phyloP scores from a whole-genome alignment of 2,329 filamentous ascomycete genomes.

The Magnaporthiopsis rhizophila region DNA sequence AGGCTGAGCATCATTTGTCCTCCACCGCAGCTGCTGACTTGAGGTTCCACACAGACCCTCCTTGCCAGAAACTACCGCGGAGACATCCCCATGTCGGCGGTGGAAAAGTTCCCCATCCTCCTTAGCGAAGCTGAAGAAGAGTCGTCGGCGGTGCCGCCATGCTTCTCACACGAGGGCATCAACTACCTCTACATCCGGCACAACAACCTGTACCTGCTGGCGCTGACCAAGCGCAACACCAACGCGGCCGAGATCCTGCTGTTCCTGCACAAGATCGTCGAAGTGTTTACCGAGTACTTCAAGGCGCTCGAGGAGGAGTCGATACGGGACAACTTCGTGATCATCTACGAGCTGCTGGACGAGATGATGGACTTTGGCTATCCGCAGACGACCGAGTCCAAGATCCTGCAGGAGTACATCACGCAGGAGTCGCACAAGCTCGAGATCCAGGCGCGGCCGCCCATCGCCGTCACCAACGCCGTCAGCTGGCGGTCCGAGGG shows the following conservation, averaged over 20 bases:
- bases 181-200: slow-evolving; percentile 99
- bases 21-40: background rate
- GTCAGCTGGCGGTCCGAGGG: slow-evolving; percentile 98
- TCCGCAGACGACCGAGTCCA: slow-evolving; percentile 94
- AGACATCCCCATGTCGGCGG: slow-evolving; percentile 97
- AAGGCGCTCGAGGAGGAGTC: slow-evolving; percentile 98
- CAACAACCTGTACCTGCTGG: slow-evolving; percentile 97
- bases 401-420: slow-evolving; percentile 98
- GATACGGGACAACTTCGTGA: slow-evolving; percentile 97
- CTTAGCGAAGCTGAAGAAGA: slow-evolving; percentile 99
- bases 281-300: slow-evolving; percentile 99
- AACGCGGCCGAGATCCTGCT: slow-evolving; percentile 98
- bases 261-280: slow-evolving; percentile 95
- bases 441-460: slow-evolving; percentile 89
- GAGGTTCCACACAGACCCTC: slow-evolving; percentile 61
- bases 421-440: slow-evolving; percentile 99
- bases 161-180: slow-evolving; percentile 97
- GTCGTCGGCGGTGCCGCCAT: slow-evolving; percentile 91
- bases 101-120: slow-evolving; percentile 94
- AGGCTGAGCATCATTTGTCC: no score
- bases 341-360: slow-evolving; percentile 97
- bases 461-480: slow-evolving; percentile 96
- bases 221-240: slow-evolving; percentile 95
- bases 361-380: slow-evolving; percentile 99
- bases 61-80: slow-evolving; percentile 97